Percentiles rank a stretch among this genome's conserved stretches.
These are phyloP conservation scores for Sisymbrium irio DNA, from an alignment of 345 rosid species.

Conservation along the genomic window DNA sequence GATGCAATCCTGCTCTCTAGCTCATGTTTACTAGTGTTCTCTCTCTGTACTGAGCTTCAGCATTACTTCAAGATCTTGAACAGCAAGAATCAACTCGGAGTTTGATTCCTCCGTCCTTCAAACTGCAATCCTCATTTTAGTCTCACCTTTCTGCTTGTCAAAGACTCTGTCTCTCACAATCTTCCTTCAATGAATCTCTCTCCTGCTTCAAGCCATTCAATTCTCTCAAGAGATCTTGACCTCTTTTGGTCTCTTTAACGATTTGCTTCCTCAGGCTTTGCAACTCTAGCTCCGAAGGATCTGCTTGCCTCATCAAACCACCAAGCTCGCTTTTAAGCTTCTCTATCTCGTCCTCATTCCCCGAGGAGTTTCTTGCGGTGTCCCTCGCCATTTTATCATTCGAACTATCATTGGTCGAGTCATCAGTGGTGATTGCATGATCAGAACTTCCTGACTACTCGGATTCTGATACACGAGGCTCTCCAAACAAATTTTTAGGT, in stretches of 20 bases:
- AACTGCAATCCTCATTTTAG: constrained; percentile 46
- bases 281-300: constrained; percentile 76
- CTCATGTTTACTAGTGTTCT: constrained; percentile 43
- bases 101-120: constrained; percentile 76
- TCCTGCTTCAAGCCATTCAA: constrained; percentile 58
- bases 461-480: constrained; percentile 52
- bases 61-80: constrained; percentile 79
- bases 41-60: constrained; percentile 47
- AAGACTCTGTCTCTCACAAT: constrained; percentile 55
- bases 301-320: constrained; percentile 64
- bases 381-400: constrained; percentile 44
- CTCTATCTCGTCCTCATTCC: constrained; percentile 39
- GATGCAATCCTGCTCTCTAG: constrained; percentile 36
- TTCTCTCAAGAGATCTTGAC: constrained; percentile 77
- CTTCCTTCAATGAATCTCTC: constrained; percentile 55
- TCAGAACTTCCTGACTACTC: constrained; percentile 64
- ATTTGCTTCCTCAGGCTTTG: constrained; percentile 83
- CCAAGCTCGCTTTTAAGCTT: constrained; percentile 63
- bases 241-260: constrained; percentile 79
- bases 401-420: constrained; percentile 44
- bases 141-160: constrained; percentile 43
- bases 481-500: constrained; percentile 42
- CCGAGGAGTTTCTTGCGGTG: constrained; percentile 38
- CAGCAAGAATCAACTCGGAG: constrained; percentile 81
- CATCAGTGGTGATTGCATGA: constrained; percentile 56